Evolutionary conservation across 768 basidiomycete genomes (phyloP).

Genomic region (Termitomyces titanicus): DNA sequence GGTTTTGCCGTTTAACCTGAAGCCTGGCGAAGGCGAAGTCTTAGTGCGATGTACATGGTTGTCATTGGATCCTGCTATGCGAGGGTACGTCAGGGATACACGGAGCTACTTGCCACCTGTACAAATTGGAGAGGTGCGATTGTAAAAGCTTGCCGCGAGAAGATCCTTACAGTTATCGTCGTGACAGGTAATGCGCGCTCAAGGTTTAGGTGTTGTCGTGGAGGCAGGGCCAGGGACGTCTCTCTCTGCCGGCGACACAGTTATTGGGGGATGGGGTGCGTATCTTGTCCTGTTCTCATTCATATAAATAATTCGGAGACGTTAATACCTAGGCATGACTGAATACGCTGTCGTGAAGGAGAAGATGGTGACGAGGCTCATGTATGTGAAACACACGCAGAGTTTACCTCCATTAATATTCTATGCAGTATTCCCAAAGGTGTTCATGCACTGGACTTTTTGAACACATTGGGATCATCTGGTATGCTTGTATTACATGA

Average conservation of each 20-base stretch:
- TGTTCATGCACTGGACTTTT: conserved; percentile 65
- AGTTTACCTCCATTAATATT: background rate
- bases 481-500: conserved; percentile 37
- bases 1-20: conserved; percentile 47
- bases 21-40: conserved; percentile 49
- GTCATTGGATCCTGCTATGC: conserved; percentile 86
- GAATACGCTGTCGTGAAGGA: conserved; percentile 68
- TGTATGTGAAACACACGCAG: conserved; percentile 36
- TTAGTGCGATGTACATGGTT: conserved; percentile 80
- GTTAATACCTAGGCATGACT: conserved; percentile 74
- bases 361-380: conserved; percentile 44
- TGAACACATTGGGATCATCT: conserved; percentile 73
- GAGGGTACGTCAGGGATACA: conserved; percentile 71
- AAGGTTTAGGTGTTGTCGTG: conserved; percentile 64
- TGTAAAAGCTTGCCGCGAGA: background rate
- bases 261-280: conserved; percentile 60
- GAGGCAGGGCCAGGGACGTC: conserved; percentile 49
- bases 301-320: background rate
- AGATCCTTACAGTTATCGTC: background rate
- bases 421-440: conserved; percentile 52
- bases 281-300: conserved; percentile 2
- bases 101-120: conserved; percentile 73
- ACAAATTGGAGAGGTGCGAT: conserved; percentile 56
- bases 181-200: conserved; percentile 65
- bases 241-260: conserved; percentile 66